A percentile compares a stretch with the other conserved stretches of the same genome.
phyloP scores from a whole-genome alignment of 768 basidiomycete genomes.

The Omphalotus guepiniiformis region DNA sequence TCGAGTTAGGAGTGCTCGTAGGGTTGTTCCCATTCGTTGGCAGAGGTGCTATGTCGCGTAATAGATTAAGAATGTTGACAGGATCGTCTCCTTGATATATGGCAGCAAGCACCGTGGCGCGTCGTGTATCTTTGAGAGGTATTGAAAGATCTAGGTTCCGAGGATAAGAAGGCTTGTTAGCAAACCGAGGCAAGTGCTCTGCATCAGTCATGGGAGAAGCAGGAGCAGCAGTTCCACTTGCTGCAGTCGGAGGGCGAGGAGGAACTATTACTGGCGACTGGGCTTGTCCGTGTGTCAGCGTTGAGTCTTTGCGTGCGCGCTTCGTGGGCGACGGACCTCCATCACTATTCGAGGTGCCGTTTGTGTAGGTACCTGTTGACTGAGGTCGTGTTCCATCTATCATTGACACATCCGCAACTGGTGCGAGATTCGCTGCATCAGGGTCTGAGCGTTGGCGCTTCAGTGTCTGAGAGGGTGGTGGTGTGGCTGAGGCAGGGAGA shows the following conservation, averaged over 20 bases:
- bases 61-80: slow-evolving; percentile 50
- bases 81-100: slow-evolving; percentile 74
- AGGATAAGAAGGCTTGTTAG: slow-evolving; percentile 58
- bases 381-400: slow-evolving; percentile 40
- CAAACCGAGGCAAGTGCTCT: slow-evolving; percentile 49
- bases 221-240: slow-evolving; percentile 12
- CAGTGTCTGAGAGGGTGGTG: slow-evolving; percentile 45
- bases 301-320: slow-evolving; percentile 58
- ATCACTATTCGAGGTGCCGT: slow-evolving; percentile 34
- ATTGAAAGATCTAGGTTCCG: slow-evolving; percentile 50
- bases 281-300: slow-evolving; percentile 29
- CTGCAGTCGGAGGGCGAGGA: slow-evolving; percentile 8
- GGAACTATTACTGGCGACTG: not conserved
- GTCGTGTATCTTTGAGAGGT: slow-evolving; percentile 49
- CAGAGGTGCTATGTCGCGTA: slow-evolving; percentile 56
- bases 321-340: slow-evolving; percentile 70
- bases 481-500: slow-evolving; percentile 41
- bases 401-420: slow-evolving; percentile 15
- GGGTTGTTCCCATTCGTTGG: slow-evolving; percentile 20
- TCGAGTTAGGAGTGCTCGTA: slow-evolving; percentile 28
- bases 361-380: slow-evolving; percentile 43
- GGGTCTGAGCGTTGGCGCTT: slow-evolving; percentile 67
- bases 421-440: slow-evolving; percentile 40
- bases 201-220: slow-evolving; percentile 31
- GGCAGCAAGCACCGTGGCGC: slow-evolving; percentile 58